Conservation (phyloP, 192 early-diverging fungal genomes). For the Podila horticola region DNA sequence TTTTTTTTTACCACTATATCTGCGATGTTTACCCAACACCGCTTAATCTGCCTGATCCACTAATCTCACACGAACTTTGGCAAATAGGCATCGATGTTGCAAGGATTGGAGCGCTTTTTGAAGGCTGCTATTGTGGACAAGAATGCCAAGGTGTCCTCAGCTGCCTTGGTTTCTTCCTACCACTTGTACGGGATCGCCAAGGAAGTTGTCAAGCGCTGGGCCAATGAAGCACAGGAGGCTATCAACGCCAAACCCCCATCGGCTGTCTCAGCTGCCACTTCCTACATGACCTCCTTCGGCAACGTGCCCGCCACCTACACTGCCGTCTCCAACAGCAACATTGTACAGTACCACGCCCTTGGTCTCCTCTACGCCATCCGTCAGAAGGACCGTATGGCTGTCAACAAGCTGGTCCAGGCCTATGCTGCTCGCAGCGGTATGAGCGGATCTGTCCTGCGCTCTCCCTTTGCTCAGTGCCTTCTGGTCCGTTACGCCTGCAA, state of each 20-base stretch:
- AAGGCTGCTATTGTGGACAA: constrained; percentile 98
- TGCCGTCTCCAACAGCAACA: constrained; percentile 76
- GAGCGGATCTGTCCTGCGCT: constrained; percentile 69
- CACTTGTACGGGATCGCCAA: constrained; percentile 87
- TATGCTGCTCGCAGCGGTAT: constrained; percentile 71
- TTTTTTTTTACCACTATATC: not conserved
- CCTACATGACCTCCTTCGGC: constrained; percentile 64
- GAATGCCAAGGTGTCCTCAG: constrained; percentile 86
- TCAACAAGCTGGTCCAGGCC: constrained; percentile 94
- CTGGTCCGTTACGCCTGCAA: constrained; percentile 93
- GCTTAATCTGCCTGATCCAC: constrained; percentile 3
- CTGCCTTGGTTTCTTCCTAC: constrained; percentile 91
- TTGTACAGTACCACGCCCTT: constrained; percentile 97
- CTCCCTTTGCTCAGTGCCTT: constrained; percentile 90
- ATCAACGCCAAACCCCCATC: constrained; percentile 82
- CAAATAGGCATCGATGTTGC: constrained; percentile 88
- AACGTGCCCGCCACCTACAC: constrained; percentile 47
- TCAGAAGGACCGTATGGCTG: constrained; percentile 98
- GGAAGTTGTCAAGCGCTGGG: constrained; percentile 96
- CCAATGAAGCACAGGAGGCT: constrained; percentile 96
- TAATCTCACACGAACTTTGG: not conserved
- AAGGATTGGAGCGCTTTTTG: constrained; percentile 94
- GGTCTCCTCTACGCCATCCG: constrained; percentile 95
- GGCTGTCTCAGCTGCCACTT: constrained; percentile 56
- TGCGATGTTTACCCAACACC: not conserved